A percentile compares a stretch with the other conserved stretches of the same genome.
These are phyloP conservation scores for Geranium incanum DNA, from an alignment of 441 rosid genomes.

Conservation along the genomic window DNA sequence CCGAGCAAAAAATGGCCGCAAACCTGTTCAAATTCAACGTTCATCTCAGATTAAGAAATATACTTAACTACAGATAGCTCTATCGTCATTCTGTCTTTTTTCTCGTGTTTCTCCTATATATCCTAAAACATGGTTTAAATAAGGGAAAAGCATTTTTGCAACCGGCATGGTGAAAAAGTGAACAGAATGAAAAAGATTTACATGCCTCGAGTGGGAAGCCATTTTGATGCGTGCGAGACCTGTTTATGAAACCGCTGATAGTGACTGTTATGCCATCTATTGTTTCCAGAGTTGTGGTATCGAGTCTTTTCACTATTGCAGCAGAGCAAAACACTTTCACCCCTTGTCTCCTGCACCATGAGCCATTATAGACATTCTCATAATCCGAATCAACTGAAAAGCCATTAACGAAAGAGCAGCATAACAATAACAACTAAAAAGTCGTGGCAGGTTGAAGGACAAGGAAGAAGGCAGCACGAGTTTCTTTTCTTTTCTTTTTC, in stretches of 20 bases:
- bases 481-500: background rate
- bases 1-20: slow-evolving; percentile 48
- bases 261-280: slow-evolving; percentile 34
- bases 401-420: background rate
- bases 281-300: slow-evolving; percentile 34
- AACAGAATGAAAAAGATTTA: background rate
- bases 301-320: slow-evolving; percentile 30
- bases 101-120: background rate
- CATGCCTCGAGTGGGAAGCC: slow-evolving; percentile 34
- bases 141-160: background rate
- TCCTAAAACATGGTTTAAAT: background rate
- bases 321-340: slow-evolving; percentile 32
- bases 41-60: background rate
- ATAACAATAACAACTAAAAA: background rate
- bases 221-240: slow-evolving; percentile 25
- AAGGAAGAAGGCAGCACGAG: background rate
- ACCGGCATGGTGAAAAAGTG: background rate
- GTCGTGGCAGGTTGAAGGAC: too few species aligned
- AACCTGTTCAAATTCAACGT: slow-evolving; percentile 23
- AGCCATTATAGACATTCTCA: background rate
- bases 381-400: background rate
- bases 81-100: background rate
- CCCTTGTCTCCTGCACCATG: slow-evolving; percentile 28
- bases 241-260: slow-evolving; percentile 33
- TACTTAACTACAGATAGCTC: background rate